A percentile compares a stretch with the other conserved stretches of the same genome.
Evolutionary conservation across 1,284 basidiomycete species (phyloP).

Genomic region (Melampsora larici-populina): DNA sequence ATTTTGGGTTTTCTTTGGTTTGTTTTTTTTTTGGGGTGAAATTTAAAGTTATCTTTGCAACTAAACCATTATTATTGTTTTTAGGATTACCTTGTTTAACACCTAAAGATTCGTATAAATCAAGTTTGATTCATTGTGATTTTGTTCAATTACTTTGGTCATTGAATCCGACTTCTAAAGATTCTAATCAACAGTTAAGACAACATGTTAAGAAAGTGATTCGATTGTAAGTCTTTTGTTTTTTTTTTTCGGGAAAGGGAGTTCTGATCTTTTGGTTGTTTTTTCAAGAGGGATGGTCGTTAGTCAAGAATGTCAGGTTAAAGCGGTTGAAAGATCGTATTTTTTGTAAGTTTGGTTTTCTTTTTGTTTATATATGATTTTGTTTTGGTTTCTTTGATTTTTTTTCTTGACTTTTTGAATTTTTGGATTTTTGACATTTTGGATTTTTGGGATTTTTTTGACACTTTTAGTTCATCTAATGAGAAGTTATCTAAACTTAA

Average conservation of each 20-base stretch:
- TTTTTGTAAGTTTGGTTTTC: slow-evolving; percentile 23
- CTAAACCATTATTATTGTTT: slow-evolving; percentile 2
- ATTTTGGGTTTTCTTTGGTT: no score
- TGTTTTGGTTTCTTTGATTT: neutral
- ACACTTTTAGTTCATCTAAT: neutral
- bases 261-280: no score
- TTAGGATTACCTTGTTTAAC: slow-evolving; percentile 6
- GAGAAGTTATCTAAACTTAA: slow-evolving; percentile 7
- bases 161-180: slow-evolving; percentile 1
- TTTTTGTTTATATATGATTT: neutral
- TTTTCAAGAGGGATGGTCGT: slow-evolving; percentile 1
- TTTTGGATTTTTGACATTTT: no score
- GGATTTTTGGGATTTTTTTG: no score
- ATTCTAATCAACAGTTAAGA: neutral
- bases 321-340: neutral
- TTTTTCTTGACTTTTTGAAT: no score
- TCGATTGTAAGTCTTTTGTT: neutral
- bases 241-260: neutral
- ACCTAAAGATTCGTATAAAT: slow-evolving; percentile 6
- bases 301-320: slow-evolving; percentile 18
- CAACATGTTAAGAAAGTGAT: slow-evolving; percentile 17
- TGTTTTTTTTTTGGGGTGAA: neutral
- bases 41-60: slow-evolving; percentile 17
- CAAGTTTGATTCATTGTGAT: slow-evolving; percentile 23
- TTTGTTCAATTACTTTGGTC: slow-evolving; percentile 15